Evolutionary conservation across 805 yeast species (phyloP).

Genomic region (Candida caryicola): DNA sequence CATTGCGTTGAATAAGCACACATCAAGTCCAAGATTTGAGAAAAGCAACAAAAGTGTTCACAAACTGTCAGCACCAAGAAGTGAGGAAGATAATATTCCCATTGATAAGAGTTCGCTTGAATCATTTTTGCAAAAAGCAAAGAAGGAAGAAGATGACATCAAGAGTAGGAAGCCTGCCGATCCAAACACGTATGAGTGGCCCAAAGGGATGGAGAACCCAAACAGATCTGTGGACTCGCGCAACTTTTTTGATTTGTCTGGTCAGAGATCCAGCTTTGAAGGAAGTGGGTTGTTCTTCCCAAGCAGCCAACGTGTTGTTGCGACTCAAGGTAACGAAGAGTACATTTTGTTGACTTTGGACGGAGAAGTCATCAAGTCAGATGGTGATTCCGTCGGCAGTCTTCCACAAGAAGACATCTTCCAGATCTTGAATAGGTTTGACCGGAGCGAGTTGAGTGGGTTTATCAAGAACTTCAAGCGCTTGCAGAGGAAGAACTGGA

Average conservation of each 20-base stretch:
- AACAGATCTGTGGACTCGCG: constrained; percentile 39
- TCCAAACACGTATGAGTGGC: constrained; percentile 52
- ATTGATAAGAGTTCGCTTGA: constrained; percentile 25
- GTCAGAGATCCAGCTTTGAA: background rate
- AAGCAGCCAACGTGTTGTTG: background rate
- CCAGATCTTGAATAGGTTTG: constrained; percentile 35
- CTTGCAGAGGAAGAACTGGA: constrained; percentile 50
- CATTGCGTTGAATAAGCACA: constrained; percentile 18
- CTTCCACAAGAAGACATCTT: constrained; percentile 41
- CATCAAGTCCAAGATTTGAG: background rate
- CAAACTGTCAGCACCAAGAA: background rate
- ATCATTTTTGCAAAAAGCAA: constrained; percentile 42
- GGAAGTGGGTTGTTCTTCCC: constrained; percentile 8
- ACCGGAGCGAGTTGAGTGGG: constrained; percentile 31
- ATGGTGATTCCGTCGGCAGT: constrained; percentile 40
- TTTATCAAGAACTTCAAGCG: constrained; percentile 36
- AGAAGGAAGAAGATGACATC: constrained; percentile 34
- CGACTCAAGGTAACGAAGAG: constrained; percentile 10
- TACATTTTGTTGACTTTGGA: constrained; percentile 31
- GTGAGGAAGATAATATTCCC: background rate
- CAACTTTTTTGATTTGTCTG: constrained; percentile 43
- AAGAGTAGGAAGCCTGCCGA: constrained; percentile 48
- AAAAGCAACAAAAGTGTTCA: background rate
- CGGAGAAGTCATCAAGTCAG: constrained; percentile 33
- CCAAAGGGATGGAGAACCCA: constrained; percentile 31